These are phyloP conservation scores for Sorghum bicolor DNA, from an alignment of 176 grass and related monocot genomes.

Conservation along the genomic window Sorghum_bicolor_NCBIv3 NC_012871.2:67048501-67049000, in stretches of 20 bases:
- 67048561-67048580: constrained; percentile 37
- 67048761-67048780: constrained; percentile 32
- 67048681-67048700: constrained; percentile 89
- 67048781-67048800: constrained; percentile 24
- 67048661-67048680: constrained; percentile 82
- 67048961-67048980: constrained; percentile 72
- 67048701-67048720: constrained; percentile 87
- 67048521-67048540: constrained; percentile 15
- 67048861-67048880: constrained; percentile 57
- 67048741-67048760: constrained; percentile 78
- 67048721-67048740: constrained; percentile 95
- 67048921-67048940: constrained; percentile 72
- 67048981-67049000: constrained; percentile 77
- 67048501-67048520: constrained; percentile 51
- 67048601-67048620: constrained; percentile 77
- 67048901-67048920: constrained; percentile 57
- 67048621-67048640: constrained; percentile 96
- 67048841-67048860: constrained; percentile 48
- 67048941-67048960: constrained; percentile 65
- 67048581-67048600: constrained; percentile 55
- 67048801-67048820: constrained; percentile 45
- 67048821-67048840: constrained; percentile 52
- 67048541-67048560: constrained; percentile 38
- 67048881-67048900: constrained; percentile 43
- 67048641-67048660: constrained; percentile 79